Evolutionary conservation across 2,329 filamentous ascomycete genomes (phyloP).

Genomic region (Penicillium olsonii): DNA sequence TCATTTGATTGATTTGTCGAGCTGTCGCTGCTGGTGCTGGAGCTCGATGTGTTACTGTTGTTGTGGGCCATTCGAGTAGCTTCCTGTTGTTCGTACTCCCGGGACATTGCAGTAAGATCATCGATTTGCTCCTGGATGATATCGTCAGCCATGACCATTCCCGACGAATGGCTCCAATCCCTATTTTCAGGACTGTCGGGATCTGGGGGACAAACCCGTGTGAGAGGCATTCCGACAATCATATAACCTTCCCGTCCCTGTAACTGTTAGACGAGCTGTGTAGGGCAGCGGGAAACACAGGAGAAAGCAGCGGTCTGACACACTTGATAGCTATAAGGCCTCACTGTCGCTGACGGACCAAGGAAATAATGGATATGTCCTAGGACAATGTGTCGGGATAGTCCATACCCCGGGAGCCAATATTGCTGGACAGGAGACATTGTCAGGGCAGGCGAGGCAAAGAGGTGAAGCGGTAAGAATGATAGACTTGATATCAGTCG

Average conservation of each 20-base stretch:
- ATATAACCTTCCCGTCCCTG: slow-evolving; percentile 53
- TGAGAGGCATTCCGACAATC: slow-evolving; percentile 48
- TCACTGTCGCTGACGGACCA: slow-evolving; percentile 48
- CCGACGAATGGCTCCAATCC: too few relatives aligned
- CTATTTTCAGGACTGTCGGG: neutral
- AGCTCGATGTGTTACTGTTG: slow-evolving; percentile 16
- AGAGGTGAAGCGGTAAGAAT: neutral
- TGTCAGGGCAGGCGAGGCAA: slow-evolving; percentile 1
- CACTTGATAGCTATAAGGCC: slow-evolving; percentile 53
- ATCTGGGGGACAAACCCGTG: slow-evolving; percentile 40
- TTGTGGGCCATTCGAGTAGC: slow-evolving; percentile 46
- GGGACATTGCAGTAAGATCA: slow-evolving; percentile 49
- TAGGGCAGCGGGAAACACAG: slow-evolving; percentile 2
- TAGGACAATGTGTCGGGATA: slow-evolving; percentile 52
- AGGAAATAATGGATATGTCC: slow-evolving; percentile 52
- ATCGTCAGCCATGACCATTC: slow-evolving; percentile 14
- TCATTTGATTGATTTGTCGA: slow-evolving; percentile 24
- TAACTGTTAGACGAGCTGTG: slow-evolving; percentile 26
- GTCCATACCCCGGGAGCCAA: slow-evolving; percentile 51
- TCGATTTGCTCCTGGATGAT: slow-evolving; percentile 49
- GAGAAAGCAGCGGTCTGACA: slow-evolving; percentile 8
- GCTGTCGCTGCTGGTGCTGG: slow-evolving; percentile 3
- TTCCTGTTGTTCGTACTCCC: slow-evolving; percentile 51
- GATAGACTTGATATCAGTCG: slow-evolving; percentile 7
- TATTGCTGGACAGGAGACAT: slow-evolving; percentile 48